Conservation (phyloP, 148 eudicot species). For the Rhododendron henanense region DNA sequence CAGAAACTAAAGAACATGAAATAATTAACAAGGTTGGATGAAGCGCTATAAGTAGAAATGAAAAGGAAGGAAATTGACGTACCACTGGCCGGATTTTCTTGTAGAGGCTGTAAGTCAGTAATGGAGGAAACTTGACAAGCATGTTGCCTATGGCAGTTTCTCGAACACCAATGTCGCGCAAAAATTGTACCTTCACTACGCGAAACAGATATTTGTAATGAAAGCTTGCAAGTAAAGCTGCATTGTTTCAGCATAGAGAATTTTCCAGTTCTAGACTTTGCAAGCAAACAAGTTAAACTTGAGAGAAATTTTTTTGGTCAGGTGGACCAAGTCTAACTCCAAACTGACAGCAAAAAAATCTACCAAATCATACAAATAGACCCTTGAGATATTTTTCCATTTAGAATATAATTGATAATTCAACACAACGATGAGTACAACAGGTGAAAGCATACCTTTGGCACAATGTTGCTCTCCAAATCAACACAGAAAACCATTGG, state of each 20-base stretch:
- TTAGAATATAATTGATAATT: not conserved
- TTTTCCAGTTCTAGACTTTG: not conserved
- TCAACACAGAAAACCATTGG: constrained; percentile 85
- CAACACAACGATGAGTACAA: not conserved
- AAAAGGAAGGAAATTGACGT: constrained; percentile 20
- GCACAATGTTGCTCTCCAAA: constrained; percentile 62
- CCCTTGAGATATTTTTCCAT: not conserved
- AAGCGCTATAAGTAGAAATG: not conserved
- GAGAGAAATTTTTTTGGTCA: not conserved
- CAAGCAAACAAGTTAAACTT: not conserved
- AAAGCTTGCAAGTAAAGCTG: not conserved
- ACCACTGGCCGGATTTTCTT: constrained; percentile 99
- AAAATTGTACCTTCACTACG: constrained; percentile 65
- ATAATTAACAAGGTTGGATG: not conserved
- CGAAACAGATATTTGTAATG: not conserved
- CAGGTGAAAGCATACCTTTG: constrained; percentile 53
- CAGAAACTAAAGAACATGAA: not conserved
- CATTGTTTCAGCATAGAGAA: not conserved
- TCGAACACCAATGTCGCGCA: constrained; percentile 79
- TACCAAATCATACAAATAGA: not conserved
- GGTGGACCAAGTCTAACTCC: not conserved
- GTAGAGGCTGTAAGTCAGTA: constrained; percentile 87
- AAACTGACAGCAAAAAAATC: not conserved
- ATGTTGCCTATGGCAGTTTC: constrained; percentile 75
- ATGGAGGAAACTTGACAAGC: constrained; percentile 79